Evolutionary conservation across 2,329 filamentous ascomycete species (phyloP).

Genomic region (Epichloe bromicola): DNA sequence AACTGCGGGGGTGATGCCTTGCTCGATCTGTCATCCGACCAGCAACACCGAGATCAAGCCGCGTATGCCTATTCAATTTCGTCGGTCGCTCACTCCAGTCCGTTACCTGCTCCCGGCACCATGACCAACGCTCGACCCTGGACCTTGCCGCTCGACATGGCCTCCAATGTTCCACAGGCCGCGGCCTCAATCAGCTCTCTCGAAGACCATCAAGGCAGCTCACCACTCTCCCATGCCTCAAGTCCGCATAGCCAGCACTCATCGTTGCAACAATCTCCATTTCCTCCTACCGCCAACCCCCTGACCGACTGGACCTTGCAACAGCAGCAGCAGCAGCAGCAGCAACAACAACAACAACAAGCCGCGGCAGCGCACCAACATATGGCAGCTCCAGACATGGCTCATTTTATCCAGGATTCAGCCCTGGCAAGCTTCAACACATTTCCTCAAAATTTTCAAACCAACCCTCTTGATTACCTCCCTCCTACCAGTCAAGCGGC

Average conservation of each 20-base stretch:
- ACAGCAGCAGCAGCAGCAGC: conserved; percentile 22
- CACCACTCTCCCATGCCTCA: conserved; percentile 36
- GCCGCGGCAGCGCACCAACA: conserved; percentile 23
- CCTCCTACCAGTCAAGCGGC: conserved; percentile 50
- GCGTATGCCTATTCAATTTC: conserved; percentile 19
- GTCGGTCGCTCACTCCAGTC: conserved; percentile 17
- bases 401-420: conserved; percentile 43
- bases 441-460: conserved; percentile 38
- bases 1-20: conserved; percentile 44
- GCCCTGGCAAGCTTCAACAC: conserved; percentile 42
- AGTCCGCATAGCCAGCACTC: conserved; percentile 40
- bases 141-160: conserved; percentile 41
- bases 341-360: conserved; percentile 29
- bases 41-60: conserved; percentile 42
- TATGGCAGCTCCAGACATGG: conserved; percentile 31
- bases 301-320: conserved; percentile 51
- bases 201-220: conserved; percentile 34
- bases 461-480: conserved; percentile 46
- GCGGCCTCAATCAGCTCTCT: conserved; percentile 34
- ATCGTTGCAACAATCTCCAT: conserved; percentile 40
- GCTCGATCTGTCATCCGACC: conserved; percentile 48
- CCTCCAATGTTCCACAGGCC: conserved; percentile 28
- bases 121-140: conserved; percentile 29
- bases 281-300: conserved; percentile 35
- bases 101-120: conserved; percentile 20